Base-by-base conservation (phyloP, 208 protist species). In the Trypanosoma melophagium region DNA sequence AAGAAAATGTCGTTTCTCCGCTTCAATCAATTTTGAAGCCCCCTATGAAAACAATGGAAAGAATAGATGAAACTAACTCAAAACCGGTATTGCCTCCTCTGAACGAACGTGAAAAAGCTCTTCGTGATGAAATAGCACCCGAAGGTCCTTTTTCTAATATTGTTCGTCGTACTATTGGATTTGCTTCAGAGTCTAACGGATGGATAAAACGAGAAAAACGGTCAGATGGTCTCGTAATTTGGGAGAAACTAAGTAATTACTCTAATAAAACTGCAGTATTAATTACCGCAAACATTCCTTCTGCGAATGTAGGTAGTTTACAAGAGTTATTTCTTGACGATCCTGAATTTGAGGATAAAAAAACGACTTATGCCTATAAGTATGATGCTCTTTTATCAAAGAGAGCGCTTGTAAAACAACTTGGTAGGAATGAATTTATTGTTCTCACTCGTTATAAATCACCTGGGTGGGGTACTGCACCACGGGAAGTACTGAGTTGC, bases 241-340 rank as follows among this genome's bases (percentile, higher is more conserved):
- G 16, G n/a, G 65, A 70, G 25, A 70, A 62, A 45, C 8, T 13
- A 22, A 62, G 65, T 16, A 7, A 14, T 2, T 62, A 70, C 31
- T 62, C 65, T 25, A 56, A 72, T 49, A 78, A 79, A 45, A 54
- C 50, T 4, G 64, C 69, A 0, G 31, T 80, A 19, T 75, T 75
- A 8, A n/a, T 74, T 14, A 69, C 72, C 40, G 68, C 69, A 22
- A 81, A 79, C 55, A 60, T 89, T 56, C 80, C 77, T 17, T n/a
- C 71, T 56, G 67, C 74, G 35, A 86, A 80, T 57, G 74, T 81
- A 13, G 76, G 79, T 40, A 76, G 67, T 14, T 51, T 86, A n/a
- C 74, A 83, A 65, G 58, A 76, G 13, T 60, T 79, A n/a, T 64
- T 86, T 19, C 74, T 83, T 9, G 79, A 85, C 49, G 73, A 80